Conservation (phyloP, 306 rosid species). For the Castanopsis chinensis region DNA sequence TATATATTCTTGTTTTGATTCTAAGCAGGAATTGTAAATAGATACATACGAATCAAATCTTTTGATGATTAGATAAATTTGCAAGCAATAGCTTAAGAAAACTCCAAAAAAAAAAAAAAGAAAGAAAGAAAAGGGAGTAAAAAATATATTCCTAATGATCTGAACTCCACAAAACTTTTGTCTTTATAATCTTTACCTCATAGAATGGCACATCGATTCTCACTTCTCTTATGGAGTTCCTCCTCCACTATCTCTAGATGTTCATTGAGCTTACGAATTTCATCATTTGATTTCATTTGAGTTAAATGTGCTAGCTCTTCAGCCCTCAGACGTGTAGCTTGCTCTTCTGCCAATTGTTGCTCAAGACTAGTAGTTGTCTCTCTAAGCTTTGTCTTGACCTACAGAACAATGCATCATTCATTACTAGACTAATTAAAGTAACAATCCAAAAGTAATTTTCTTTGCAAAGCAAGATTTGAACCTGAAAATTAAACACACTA, state of each 20-base stretch:
- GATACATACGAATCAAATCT: background rate
- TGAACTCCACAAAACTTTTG: background rate
- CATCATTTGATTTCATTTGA: conserved; percentile 57
- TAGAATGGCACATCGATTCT: conserved; percentile 56
- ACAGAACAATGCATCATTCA: conserved; percentile 18
- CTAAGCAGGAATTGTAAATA: background rate
- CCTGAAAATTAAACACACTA: background rate
- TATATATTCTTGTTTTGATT: too few species aligned
- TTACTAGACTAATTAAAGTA: background rate
- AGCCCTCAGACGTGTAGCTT: conserved; percentile 62
- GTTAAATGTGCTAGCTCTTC: conserved; percentile 56
- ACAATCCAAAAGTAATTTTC: background rate
- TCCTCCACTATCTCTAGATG: conserved; percentile 66
- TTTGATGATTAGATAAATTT: background rate
- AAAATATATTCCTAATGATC: background rate
- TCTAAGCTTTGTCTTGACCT: conserved; percentile 39
- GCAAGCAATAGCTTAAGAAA: background rate
- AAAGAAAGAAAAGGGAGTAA: background rate
- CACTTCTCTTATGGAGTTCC: conserved; percentile 64
- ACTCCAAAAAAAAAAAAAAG: background rate
- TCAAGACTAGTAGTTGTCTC: conserved; percentile 58
- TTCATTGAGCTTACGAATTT: conserved; percentile 60
- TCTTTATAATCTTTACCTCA: conserved; percentile 17
- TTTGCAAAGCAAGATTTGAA: background rate
- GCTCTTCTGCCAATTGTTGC: conserved; percentile 73